Base-by-base conservation (phyloP, 2,329 filamentous ascomycete species). In the Juglanconis sp. region DNA sequence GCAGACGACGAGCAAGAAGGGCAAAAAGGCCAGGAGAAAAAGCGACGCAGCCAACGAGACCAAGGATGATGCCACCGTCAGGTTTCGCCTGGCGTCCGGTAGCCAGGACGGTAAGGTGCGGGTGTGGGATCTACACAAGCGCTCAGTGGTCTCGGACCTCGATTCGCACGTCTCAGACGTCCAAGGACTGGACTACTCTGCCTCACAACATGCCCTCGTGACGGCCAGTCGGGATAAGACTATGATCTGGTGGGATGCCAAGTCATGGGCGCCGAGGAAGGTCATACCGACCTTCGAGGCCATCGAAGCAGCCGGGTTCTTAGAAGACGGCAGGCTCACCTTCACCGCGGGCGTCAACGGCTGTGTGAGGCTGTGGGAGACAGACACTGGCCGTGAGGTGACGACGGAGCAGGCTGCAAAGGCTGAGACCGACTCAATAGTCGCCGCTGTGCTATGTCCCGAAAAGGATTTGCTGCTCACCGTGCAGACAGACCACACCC, bases 131-230 rank as follows among this genome's bases (percentile, higher is more conserved):
- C 77, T 99, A 60, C 87, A 93, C 74, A 96, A 91, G 76, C 85
- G 91, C 59, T 90, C 85, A 65, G 87, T 88, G 61, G 80, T 91
- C 30, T 90, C 91, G 24, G 87, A 87, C 17, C 79, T 96, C 36
- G 92, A 98, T 63, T 95, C 92, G 0, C 96, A 99, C 71, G 92
- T 96, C 30, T 98, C 95, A 9, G 91, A 98, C 66, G 91, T 99
- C n/a, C 88, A 92, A 66, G 87, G 87, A 56, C 73, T 99, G 53
- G 90, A 95, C 67, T 99, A 90, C 72, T 95, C 90, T 5, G 74
- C 86, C 0, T 77, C 87, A 57, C 86, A 92, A 69, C 87, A 94
- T 69, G 79, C 87, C 5, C 78, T 99, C 35, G 82, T 99, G 2
- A 95, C 92, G 5, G 92, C 87, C 24, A 90, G 92, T 71, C 85